phyloP scores from a whole-genome alignment of 495 filamentous ascomycete species.

The Neurospora sp. region DNA sequence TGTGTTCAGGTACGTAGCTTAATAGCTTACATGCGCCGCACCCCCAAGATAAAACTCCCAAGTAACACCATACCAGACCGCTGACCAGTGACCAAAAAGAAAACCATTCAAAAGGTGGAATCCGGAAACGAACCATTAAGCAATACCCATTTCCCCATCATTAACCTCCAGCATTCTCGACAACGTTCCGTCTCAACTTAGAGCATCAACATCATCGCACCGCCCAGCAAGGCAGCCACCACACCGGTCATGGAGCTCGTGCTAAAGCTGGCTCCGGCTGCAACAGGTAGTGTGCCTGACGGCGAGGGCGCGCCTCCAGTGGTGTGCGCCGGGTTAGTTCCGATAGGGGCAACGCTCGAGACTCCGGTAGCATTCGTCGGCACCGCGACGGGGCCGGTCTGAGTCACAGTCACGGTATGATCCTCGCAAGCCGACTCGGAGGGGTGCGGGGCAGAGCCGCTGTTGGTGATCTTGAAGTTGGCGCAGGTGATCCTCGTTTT shows the following conservation, averaged over 20 bases:
- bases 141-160: background rate
- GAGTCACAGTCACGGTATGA: background rate
- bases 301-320: background rate
- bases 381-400: background rate
- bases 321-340: background rate
- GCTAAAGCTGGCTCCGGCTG: slow-evolving; percentile 4
- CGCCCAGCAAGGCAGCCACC: slow-evolving; percentile 12
- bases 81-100: background rate
- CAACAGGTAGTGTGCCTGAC: background rate
- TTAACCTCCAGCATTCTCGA: background rate
- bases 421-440: background rate
- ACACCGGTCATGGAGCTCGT: slow-evolving; percentile 4
- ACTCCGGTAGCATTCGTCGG: slow-evolving; percentile 1
- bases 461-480: slow-evolving; percentile 43
- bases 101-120: background rate
- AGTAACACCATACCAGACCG: background rate
- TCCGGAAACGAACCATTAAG: background rate
- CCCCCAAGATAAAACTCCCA: background rate
- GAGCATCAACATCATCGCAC: slow-evolving; percentile 20
- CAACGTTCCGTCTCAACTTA: background rate
- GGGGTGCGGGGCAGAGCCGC: background rate
- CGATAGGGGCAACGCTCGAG: background rate
- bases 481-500: slow-evolving; percentile 63
- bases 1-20: background rate
- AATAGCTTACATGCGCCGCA: background rate